Evolutionary conservation across 257 asterid species (phyloP), one percentile per base, ranked within the genome.

Genomic region (Nicotiana benthamiana): DNA sequence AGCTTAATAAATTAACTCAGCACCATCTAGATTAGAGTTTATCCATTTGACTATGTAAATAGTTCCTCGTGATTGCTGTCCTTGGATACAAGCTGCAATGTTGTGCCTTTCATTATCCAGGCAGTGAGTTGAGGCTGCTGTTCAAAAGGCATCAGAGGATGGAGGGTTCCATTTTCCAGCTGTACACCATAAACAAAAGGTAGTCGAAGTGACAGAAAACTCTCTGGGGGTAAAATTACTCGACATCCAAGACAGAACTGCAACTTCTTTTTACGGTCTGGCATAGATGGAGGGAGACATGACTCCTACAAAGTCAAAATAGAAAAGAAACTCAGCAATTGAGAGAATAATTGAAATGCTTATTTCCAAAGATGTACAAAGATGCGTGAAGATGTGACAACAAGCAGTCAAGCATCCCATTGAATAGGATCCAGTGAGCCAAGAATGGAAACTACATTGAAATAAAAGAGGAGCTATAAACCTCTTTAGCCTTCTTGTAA

Each of bases 121-220:
- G 99, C 99, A 80, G 97, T 94, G 83, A 89, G 87, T n/a, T 96
- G 92, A 59, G 99, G 97, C 74, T 90, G 92, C 79, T 88, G 85
- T 80, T 90, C 94, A 70, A 87, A 91, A 83, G 95, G 97, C 83
- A 82, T 87, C 64, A 95, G 92, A 82, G 97, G 87, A 83, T 89
- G 93, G 24, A 86, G 75, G 84, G 83, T 90, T 81, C 98, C 98
- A 90, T 89, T 93, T 77, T 89, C 97, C 83, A 92, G 80, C 82
- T 89, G 89, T 54, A 93, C 91, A 60, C 97, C 97, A 82, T 94
- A 93, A 72, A 90, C 85, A 85, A 94, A 96, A 48, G 98, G 98
- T 30, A 96, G 99, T 86, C 92, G 90, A 54, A 96, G 86, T 78
- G 97, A 94, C 81, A 96, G 90, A 83, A 94, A 96, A 88, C 99